phyloP scores from a whole-genome alignment of 1,284 basidiomycete species.

The Blastosporella zonata region DNA sequence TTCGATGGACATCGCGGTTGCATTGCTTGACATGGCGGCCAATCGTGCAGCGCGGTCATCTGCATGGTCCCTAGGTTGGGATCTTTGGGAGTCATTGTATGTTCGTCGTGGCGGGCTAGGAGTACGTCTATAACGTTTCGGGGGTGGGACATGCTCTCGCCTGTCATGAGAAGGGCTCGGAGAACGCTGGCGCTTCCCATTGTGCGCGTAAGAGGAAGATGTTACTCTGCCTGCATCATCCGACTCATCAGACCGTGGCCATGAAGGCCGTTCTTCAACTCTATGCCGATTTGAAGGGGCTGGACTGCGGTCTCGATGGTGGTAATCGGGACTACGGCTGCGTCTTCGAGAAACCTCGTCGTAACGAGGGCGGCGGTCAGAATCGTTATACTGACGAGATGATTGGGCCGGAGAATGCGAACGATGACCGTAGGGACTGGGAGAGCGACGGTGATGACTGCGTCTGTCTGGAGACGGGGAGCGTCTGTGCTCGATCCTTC shows the following conservation, averaged over 20 bases:
- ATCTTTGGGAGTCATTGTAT: slow-evolving; percentile 15
- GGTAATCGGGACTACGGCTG: slow-evolving; percentile 20
- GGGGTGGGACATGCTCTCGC: slow-evolving; percentile 22
- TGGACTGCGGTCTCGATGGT: slow-evolving; percentile 9
- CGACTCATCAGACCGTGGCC: slow-evolving; percentile 45
- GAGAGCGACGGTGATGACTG: slow-evolving; percentile 34
- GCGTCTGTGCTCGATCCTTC: slow-evolving; percentile 23
- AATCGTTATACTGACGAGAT: slow-evolving; percentile 13
- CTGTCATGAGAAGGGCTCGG: slow-evolving; percentile 32
- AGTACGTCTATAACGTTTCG: slow-evolving; percentile 27
- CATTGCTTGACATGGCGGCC: slow-evolving; percentile 82
- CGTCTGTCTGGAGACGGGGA: slow-evolving; percentile 37
- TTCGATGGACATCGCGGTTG: slow-evolving; percentile 58
- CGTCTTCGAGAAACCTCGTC: slow-evolving; percentile 10
- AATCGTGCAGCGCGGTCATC: slow-evolving; percentile 78
- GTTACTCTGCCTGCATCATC: slow-evolving; percentile 35
- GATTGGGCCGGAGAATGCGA: slow-evolving; percentile 24
- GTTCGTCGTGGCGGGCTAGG: slow-evolving; percentile 14
- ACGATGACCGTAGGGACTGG: slow-evolving; percentile 36
- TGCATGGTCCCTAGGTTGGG: slow-evolving; percentile 15
- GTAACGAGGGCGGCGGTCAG: slow-evolving; percentile 15
- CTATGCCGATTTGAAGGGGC: slow-evolving; percentile 14
- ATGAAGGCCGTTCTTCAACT: slow-evolving; percentile 15
- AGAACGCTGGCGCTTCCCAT: slow-evolving; percentile 47
- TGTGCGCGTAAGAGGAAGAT: slow-evolving; percentile 22